Base-by-base conservation (phyloP, 768 basidiomycete genomes). In the Sporobolomyces phaffii region DNA sequence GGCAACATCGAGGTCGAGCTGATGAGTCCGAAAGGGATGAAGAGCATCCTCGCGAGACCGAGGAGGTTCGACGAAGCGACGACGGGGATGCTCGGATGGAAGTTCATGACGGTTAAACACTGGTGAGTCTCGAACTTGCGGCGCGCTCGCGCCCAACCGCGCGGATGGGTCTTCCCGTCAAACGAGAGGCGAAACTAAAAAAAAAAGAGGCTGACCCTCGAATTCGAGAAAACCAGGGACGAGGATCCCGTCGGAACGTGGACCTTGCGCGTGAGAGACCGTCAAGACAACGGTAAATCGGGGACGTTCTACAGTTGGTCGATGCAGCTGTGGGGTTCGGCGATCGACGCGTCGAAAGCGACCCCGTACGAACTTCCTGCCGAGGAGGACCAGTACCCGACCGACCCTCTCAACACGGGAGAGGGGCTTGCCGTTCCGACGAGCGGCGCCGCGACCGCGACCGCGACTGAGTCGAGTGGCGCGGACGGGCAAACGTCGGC, bases 21-120 rank as follows among this genome's bases (percentile, higher is more conserved):
- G 50, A 77, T 81, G 24, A 94, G 91, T 74, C 94, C 96, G 0
- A 84, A 84, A 49, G 91, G 91, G 15, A 81, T 98, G 68, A 86
- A 80, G 76, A 96, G 91, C 75, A 81, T 97, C 18, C 78, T 99
- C 44, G 93, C 88, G 26, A 84, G 85, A 24, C 82, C 81, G 62
- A 84, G 96, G 68, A 74, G 80, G 38, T 80, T 81, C 17, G 96
- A 99, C 75, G 76, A 76, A 41, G 86, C 83, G 22, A 77, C 74
- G 7, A 82, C 81, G 13, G 94, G 96, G 13, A 94, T 83, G 77
- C 84, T 84, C n/a, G 93, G 90, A 1, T 99, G 96, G 96, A 87
- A 83, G n/a, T 99, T 99, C 77, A 98, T 97, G 92, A 85, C 85
- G 36, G 84, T 98, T 62, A 99, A 99, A 78, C 96, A 99, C 75